Percentiles rank a stretch among this genome's conserved stretches.
These are phyloP conservation scores for Dactylellina leptospora DNA, from an alignment of 2,329 filamentous ascomycete species.

Conservation along the genomic window DNA sequence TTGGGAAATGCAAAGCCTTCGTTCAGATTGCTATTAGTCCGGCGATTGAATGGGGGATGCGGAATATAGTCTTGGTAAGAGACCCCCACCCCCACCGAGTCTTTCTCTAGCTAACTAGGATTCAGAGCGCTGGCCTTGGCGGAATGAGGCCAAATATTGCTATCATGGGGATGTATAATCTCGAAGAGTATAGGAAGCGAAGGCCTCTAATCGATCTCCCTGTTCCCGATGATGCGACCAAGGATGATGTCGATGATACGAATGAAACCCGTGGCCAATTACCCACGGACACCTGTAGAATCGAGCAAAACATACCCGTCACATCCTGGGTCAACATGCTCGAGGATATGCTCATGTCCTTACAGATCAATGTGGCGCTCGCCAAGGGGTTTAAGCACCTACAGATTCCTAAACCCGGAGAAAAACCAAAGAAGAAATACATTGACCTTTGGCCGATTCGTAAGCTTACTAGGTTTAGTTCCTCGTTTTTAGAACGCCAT, in stretches of 20 bases:
- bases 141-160: conserved; percentile 91
- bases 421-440: conserved; percentile 73
- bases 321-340: conserved; percentile 82
- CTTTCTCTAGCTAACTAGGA: background rate
- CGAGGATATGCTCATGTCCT: conserved; percentile 78
- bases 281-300: conserved; percentile 75
- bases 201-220: conserved; percentile 68
- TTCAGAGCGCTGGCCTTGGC: conserved; percentile 72
- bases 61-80: conserved; percentile 72
- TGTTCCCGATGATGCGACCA: conserved; percentile 57
- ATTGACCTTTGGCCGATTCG: conserved; percentile 90
- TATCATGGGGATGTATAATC: conserved; percentile 79
- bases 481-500: too few species aligned
- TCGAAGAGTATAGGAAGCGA: conserved; percentile 76
- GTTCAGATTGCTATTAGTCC: conserved; percentile 86
- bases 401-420: conserved; percentile 70
- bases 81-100: background rate
- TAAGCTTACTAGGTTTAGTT: too few species aligned
- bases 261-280: conserved; percentile 64
- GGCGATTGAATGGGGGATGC: conserved; percentile 81
- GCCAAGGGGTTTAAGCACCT: conserved; percentile 81
- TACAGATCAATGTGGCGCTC: conserved; percentile 84
- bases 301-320: conserved; percentile 73
- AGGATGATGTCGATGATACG: conserved; percentile 34
- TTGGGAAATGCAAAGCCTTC: conserved; percentile 86